These are phyloP conservation scores for Theileria parva DNA, from an alignment of 169 alveolate species.

Conservation along the genomic window DNA sequence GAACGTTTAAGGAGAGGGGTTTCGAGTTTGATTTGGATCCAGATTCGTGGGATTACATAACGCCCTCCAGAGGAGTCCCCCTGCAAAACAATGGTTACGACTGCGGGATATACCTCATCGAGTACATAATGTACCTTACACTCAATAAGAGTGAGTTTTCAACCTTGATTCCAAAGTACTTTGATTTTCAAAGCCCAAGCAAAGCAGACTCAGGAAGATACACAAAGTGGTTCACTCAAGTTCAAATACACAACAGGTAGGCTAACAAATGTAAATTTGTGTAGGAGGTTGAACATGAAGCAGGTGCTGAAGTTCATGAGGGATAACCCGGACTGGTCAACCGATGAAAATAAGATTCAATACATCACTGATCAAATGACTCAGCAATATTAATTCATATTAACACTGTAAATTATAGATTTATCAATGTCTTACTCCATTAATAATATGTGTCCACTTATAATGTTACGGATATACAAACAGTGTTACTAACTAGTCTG, in stretches of 20 bases:
- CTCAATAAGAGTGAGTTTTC: conserved; percentile 34
- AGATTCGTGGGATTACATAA: conserved; percentile 23
- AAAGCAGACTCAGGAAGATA: conserved; percentile 2
- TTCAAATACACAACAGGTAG: conserved; percentile 30
- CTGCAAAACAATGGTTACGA: conserved; percentile 67
- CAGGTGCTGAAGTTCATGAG: conserved; percentile 38
- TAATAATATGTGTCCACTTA: too few species aligned
- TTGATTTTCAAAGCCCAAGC: neutral
- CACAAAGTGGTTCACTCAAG: conserved; percentile 36
- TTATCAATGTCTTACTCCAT: too few species aligned
- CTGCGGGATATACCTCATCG: conserved; percentile 68
- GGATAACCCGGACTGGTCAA: conserved; percentile 37
- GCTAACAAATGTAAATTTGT: neutral
- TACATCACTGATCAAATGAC: conserved; percentile 23
- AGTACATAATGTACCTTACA: conserved; percentile 60
- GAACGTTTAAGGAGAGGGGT: conserved; percentile 22
- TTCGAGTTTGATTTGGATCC: conserved; percentile 52
- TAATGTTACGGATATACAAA: too few species aligned
- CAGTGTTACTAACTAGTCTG: too few species aligned
- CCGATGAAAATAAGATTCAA: conserved; percentile 13
- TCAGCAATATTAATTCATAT: neutral
- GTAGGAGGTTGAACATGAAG: conserved; percentile 28
- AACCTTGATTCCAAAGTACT: conserved; percentile 26
- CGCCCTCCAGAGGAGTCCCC: conserved; percentile 26
- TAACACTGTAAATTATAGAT: too few species aligned